phyloP scores from a whole-genome alignment of 768 basidiomycete species.

The Butyriboletus loyo region DNA sequence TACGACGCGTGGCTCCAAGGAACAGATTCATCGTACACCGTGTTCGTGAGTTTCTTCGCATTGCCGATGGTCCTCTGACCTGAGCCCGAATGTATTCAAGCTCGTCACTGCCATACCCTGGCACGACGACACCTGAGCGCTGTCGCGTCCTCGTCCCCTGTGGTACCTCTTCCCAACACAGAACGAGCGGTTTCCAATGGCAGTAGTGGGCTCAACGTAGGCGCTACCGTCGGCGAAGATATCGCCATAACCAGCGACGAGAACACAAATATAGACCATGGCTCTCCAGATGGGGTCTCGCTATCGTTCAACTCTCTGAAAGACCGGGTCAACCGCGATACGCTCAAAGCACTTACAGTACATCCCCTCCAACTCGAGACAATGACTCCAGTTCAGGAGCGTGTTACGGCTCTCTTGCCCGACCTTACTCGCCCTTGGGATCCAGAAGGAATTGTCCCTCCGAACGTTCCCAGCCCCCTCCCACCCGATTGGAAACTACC shows the following conservation, averaged over 20 bases:
- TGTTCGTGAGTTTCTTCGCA: slow-evolving; percentile 14
- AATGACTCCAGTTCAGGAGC: slow-evolving; percentile 82
- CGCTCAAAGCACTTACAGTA: slow-evolving; percentile 58
- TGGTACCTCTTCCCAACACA: not conserved
- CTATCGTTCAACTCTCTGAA: slow-evolving; percentile 37
- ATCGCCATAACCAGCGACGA: not conserved
- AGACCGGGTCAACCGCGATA: slow-evolving; percentile 36
- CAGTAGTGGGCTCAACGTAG: not conserved
- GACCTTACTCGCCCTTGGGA: slow-evolving; percentile 55
- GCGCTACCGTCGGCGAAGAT: not conserved
- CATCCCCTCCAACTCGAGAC: slow-evolving; percentile 62
- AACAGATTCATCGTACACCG: not conserved
- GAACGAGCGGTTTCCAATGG: not conserved
- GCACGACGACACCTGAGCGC: slow-evolving; percentile 6
- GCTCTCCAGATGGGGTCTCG: not conserved
- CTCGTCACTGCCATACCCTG: not conserved
- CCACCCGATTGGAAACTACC: not conserved
- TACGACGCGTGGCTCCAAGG: not conserved
- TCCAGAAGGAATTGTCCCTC: slow-evolving; percentile 23
- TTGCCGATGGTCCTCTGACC: not conserved
- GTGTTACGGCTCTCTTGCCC: slow-evolving; percentile 76
- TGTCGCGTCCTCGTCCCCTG: not conserved
- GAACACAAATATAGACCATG: not conserved
- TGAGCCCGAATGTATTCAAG: slow-evolving; percentile 1
- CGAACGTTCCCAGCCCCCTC: not conserved